phyloP scores from a whole-genome alignment of 2,329 filamentous ascomycete genomes.

The Ophidiomyces ophidiicola region DNA sequence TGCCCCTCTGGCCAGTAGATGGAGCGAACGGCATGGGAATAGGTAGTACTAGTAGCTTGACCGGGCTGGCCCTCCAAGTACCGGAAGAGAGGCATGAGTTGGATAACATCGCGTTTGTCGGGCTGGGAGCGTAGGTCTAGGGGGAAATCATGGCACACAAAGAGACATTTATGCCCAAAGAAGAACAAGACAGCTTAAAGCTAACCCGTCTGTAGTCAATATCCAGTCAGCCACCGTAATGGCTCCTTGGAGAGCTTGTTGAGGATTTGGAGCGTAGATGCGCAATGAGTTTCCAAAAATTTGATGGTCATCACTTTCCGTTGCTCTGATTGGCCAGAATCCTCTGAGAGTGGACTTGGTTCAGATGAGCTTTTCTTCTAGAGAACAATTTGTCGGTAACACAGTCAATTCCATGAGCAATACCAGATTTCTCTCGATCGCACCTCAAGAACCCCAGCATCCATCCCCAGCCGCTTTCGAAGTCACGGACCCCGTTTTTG shows the following conservation, averaged over 20 bases:
- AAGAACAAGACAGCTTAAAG: too few relatives aligned
- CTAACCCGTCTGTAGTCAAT: too few relatives aligned
- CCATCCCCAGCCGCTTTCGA: too few relatives aligned
- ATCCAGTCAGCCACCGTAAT: too few relatives aligned
- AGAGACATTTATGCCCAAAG: not conserved
- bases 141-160: not conserved
- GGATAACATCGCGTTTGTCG: conserved; percentile 46
- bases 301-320: conserved; percentile 5
- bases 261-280: too few relatives aligned
- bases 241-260: too few relatives aligned
- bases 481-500: too few relatives aligned
- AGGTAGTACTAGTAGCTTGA: conserved; percentile 35
- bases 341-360: not conserved
- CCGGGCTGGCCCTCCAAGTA: conserved; percentile 42
- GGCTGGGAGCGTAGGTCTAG: conserved; percentile 14
- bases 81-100: conserved; percentile 52
- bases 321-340: conserved; percentile 6
- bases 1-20: not conserved
- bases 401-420: too few relatives aligned
- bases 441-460: too few relatives aligned
- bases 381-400: too few relatives aligned
- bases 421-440: too few relatives aligned
- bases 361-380: too few relatives aligned
- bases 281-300: conserved; percentile 4
- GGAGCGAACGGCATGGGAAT: conserved; percentile 21